phyloP scores from a whole-genome alignment of 805 yeast genomes.

The Aciculoconidium aculeatum region DNA sequence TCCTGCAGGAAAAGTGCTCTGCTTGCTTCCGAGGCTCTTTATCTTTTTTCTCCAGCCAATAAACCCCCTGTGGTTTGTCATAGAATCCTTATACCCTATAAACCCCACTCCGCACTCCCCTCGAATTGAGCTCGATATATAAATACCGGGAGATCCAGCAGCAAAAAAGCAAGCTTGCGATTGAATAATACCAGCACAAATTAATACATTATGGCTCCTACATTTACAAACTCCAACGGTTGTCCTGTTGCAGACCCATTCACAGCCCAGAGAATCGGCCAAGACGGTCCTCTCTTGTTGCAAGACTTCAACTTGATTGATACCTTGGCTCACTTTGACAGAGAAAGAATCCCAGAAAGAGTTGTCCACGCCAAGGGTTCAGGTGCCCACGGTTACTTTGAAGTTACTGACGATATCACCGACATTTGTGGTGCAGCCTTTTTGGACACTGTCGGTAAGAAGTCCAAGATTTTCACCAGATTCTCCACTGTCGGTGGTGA shows the following conservation, averaged over 20 bases:
- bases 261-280: constrained; percentile 49
- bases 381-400: constrained; percentile 57
- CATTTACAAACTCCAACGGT: constrained; percentile 68
- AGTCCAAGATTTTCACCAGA: constrained; percentile 34
- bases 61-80: constrained; percentile 1
- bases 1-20: too few relatives aligned
- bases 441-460: constrained; percentile 25
- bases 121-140: too few relatives aligned
- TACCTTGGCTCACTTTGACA: constrained; percentile 52
- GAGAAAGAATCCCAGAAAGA: constrained; percentile 62
- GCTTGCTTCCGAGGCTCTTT: constrained; percentile 1
- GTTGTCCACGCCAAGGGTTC: constrained; percentile 66
- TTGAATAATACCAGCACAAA: too few relatives aligned
- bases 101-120: too few relatives aligned
- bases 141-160: too few relatives aligned
- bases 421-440: constrained; percentile 21
- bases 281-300: constrained; percentile 51
- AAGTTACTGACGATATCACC: constrained; percentile 44
- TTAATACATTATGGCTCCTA: constrained; percentile 43
- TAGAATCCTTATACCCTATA: not conserved
- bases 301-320: constrained; percentile 58
- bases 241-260: constrained; percentile 68
- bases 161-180: too few relatives aligned
- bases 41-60: not conserved
- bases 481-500: constrained; percentile 71